phyloP scores from a whole-genome alignment of 139 green algal genomes.

The Volvox reticuliferus region DNA sequence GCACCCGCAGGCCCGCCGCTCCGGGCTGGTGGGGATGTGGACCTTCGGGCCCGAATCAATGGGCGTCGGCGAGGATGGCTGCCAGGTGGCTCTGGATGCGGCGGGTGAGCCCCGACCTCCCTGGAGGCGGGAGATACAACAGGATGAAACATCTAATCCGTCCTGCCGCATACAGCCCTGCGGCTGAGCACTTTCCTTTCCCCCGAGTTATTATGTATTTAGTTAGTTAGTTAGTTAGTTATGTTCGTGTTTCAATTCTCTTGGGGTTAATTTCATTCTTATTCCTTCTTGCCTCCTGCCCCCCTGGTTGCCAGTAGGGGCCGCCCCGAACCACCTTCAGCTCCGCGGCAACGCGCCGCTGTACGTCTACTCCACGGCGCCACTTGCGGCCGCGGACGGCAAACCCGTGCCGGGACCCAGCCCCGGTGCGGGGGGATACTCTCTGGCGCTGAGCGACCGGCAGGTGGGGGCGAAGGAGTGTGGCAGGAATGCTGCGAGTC shows the following conservation, averaged over 20 bases:
- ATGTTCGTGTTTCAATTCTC: too few species aligned
- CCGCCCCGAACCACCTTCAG: slow-evolving; percentile 69
- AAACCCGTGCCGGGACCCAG: slow-evolving; percentile 62
- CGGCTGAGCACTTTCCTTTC: too few species aligned
- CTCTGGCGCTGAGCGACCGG: slow-evolving; percentile 79
- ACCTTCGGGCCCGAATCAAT: slow-evolving; percentile 62
- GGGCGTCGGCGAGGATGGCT: not conserved
- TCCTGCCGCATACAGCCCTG: too few species aligned
- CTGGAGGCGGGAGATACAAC: too few species aligned
- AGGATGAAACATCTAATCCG: too few species aligned
- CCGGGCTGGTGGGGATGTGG: slow-evolving; percentile 71
- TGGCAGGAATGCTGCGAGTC: too few species aligned
- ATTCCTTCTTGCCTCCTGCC: too few species aligned
- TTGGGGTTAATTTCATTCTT: too few species aligned
- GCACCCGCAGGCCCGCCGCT: slow-evolving; percentile 43
- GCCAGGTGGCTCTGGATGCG: slow-evolving; percentile 41
- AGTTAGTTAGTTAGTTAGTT: too few species aligned
- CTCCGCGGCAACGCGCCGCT: slow-evolving; percentile 63
- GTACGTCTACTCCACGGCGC: slow-evolving; percentile 82
- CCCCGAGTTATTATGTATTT: too few species aligned
- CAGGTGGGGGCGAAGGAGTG: slow-evolving; percentile 59
- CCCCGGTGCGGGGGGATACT: slow-evolving; percentile 76
- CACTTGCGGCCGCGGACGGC: slow-evolving; percentile 69
- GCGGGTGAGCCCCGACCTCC: slow-evolving; percentile 26
- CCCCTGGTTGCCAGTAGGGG: too few species aligned